A percentile compares a stretch with the other conserved stretches of the same genome.
These are phyloP conservation scores for Diaporthe vaccinii DNA, from an alignment of 2,329 filamentous ascomycete species.

Conservation along the genomic window DNA sequence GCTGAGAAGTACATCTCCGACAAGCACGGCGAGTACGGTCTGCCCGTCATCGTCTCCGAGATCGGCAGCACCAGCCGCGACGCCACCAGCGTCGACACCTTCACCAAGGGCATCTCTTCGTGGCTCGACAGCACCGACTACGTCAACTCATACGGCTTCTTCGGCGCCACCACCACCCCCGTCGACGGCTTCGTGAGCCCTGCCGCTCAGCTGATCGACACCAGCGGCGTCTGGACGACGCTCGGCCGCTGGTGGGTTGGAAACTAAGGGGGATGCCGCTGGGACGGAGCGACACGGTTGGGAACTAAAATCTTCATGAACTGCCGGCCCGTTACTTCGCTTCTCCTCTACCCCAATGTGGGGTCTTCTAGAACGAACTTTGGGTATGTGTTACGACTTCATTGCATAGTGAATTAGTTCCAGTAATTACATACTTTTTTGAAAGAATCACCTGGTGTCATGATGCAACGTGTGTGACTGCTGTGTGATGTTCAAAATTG, in stretches of 20 bases:
- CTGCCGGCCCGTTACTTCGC: conserved; percentile 19
- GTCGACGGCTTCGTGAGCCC: conserved; percentile 61
- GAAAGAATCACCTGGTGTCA: neutral
- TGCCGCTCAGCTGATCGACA: conserved; percentile 60
- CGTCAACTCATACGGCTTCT: conserved; percentile 59
- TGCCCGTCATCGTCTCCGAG: conserved; percentile 56
- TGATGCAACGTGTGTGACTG: neutral
- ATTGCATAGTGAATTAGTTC: conserved; percentile 17
- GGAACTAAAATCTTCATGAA: conserved; percentile 4
- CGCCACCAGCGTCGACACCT: conserved; percentile 52
- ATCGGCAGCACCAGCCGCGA: conserved; percentile 57
- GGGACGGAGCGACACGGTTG: conserved; percentile 8
- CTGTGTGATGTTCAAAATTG: neutral
- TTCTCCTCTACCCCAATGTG: conserved; percentile 2
- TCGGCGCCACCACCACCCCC: conserved; percentile 57
- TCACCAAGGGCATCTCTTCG: conserved; percentile 55
- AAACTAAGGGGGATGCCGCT: neutral
- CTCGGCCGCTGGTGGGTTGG: conserved; percentile 40
- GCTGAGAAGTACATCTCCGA: conserved; percentile 54
- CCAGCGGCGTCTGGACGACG: conserved; percentile 54
- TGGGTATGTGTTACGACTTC: conserved; percentile 26
- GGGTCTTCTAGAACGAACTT: conserved; percentile 28
- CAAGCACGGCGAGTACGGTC: conserved; percentile 52
- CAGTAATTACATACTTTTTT: conserved; percentile 31
- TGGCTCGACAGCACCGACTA: conserved; percentile 59